Conservation (phyloP, 2,329 filamentous ascomycete genomes). For the Alternaria sp. region DNA sequence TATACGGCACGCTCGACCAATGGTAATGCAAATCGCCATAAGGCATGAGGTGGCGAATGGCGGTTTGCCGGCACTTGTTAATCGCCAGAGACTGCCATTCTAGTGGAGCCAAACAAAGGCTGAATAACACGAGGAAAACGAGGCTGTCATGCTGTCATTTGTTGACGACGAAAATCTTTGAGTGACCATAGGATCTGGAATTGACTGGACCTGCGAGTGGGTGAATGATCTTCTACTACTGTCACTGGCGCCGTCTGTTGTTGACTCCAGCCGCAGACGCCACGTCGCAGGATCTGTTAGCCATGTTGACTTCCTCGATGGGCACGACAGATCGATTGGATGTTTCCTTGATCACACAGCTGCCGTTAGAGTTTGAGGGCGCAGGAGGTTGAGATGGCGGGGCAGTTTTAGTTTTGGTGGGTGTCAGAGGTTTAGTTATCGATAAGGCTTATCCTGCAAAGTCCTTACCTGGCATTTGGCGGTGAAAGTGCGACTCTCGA, state of each 20-base stretch:
- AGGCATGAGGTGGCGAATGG: conserved; percentile 16
- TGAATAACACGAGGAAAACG: conserved; percentile 30
- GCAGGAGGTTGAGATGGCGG: conserved; percentile 17
- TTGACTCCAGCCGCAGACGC: conserved; percentile 14
- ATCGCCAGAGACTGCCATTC: not conserved
- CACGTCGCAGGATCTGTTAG: conserved; percentile 26
- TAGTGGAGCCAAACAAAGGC: conserved; percentile 6
- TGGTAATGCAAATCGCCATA: conserved; percentile 5
- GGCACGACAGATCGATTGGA: conserved; percentile 14
- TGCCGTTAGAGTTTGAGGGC: conserved; percentile 19
- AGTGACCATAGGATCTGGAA: conserved; percentile 31
- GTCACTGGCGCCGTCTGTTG: conserved; percentile 15
- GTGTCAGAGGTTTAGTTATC: conserved; percentile 10
- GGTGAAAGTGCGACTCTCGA: conserved; percentile 26
- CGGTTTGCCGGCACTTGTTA: conserved; percentile 7
- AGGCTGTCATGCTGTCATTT: conserved; percentile 34
- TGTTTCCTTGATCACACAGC: conserved; percentile 13
- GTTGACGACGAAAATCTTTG: conserved; percentile 21
- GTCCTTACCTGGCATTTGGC: conserved; percentile 16
- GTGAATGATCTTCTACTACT: conserved; percentile 15
- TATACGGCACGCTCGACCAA: conserved; percentile 21
- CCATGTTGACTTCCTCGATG: conserved; percentile 10
- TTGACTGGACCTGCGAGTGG: conserved; percentile 19
- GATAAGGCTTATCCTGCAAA: conserved; percentile 11
- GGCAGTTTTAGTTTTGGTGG: conserved; percentile 10